These are phyloP conservation scores for Apodospora peruviana DNA, from an alignment of 495 filamentous ascomycete species.

Conservation along the genomic window DNA sequence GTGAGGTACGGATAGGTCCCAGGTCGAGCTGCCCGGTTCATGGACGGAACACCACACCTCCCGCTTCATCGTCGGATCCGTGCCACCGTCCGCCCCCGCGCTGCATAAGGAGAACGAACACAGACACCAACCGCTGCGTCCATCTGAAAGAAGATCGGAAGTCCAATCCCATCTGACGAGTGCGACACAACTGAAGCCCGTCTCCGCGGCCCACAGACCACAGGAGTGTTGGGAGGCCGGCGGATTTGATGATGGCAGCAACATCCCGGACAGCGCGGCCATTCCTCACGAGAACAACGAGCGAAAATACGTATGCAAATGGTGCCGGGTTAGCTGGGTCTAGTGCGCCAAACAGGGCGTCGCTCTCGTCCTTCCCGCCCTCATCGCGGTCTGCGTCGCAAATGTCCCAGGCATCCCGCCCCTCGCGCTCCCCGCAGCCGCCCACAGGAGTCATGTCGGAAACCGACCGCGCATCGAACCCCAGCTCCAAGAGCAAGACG, in stretches of 20 bases:
- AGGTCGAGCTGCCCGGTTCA: no score
- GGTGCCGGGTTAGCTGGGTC: constrained; percentile 1
- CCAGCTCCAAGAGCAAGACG: constrained; percentile 52
- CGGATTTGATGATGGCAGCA: not conserved
- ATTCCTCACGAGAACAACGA: constrained; percentile 9
- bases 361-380: constrained; percentile 56
- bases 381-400: constrained; percentile 49
- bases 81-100: not conserved
- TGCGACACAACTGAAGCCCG: no score
- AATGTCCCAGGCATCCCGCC: constrained; percentile 43
- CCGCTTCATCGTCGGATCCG: not conserved
- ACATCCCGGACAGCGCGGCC: constrained; percentile 6
- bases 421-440: constrained; percentile 49
- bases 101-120: no score
- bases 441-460: constrained; percentile 24
- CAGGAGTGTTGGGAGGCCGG: no score
- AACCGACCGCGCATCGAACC: constrained; percentile 44
- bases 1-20: no score
- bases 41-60: not conserved
- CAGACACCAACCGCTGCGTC: no score
- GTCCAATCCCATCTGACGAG: no score
- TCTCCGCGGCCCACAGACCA: no score
- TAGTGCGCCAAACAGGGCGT: constrained; percentile 32
- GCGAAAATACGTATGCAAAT: constrained; percentile 7
- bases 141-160: no score